A percentile compares a stretch with the other conserved stretches of the same genome.
phyloP scores from a whole-genome alignment of 2,329 filamentous ascomycete species.

The Fusarium sp. region DNA sequence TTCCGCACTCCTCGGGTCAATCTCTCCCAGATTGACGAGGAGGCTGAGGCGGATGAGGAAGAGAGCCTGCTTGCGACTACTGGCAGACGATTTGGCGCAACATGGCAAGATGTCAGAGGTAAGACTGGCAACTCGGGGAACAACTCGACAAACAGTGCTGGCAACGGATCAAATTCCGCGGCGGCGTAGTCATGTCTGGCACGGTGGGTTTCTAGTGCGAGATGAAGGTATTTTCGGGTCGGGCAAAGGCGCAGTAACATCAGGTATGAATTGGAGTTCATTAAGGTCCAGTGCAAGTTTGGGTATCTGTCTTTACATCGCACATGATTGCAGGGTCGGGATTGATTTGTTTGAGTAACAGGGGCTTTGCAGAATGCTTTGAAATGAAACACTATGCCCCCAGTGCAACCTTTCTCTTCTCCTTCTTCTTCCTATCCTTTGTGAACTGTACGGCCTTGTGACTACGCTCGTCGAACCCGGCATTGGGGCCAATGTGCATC shows the following conservation, averaged over 20 bases:
- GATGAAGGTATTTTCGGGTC: constrained; percentile 11
- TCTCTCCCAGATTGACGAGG: constrained; percentile 82
- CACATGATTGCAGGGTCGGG: neutral
- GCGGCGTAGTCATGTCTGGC: constrained; percentile 15
- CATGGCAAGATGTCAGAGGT: constrained; percentile 88
- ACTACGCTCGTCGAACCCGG: constrained; percentile 74
- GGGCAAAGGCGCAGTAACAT: constrained; percentile 3
- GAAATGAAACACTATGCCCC: constrained; percentile 46
- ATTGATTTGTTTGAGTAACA: constrained; percentile 3
- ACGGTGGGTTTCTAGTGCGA: neutral
- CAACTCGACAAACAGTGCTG: constrained; percentile 4
- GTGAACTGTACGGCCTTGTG: constrained; percentile 75
- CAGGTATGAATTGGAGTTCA: constrained; percentile 18
- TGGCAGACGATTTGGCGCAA: constrained; percentile 82
- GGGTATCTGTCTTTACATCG: constrained; percentile 28
- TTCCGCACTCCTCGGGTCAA: constrained; percentile 84
- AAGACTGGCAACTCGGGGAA: constrained; percentile 40
- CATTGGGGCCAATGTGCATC: constrained; percentile 77
- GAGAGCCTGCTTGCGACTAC: constrained; percentile 90
- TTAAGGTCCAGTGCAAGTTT: constrained; percentile 9
- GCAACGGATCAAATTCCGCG: constrained; percentile 33
- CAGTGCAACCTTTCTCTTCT: constrained; percentile 50
- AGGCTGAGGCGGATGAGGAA: constrained; percentile 91
- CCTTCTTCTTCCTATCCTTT: constrained; percentile 46
- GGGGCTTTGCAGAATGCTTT: constrained; percentile 13